Evolutionary conservation across 75 land plant genomes (phyloP).

Genomic region (Pinus tabuliformis): DNA sequence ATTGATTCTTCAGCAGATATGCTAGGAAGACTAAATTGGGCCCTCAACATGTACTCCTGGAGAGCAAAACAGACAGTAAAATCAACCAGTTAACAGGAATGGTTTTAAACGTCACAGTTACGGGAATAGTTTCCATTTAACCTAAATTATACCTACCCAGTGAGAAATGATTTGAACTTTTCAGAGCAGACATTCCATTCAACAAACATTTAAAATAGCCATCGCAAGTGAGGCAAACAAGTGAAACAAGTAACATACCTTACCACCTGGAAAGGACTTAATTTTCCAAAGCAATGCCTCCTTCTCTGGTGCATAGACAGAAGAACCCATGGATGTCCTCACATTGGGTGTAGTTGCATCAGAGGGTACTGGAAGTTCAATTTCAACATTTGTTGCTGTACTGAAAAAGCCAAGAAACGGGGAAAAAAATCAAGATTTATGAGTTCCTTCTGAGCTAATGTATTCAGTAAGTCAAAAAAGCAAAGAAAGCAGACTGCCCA

Average conservation of each 20-base stretch:
- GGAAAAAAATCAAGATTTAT: neutral
- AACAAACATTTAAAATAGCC: neutral
- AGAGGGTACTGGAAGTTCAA: slow-evolving; percentile 79
- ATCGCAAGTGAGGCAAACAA: neutral
- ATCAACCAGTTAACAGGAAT: neutral
- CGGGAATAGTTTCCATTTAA: neutral
- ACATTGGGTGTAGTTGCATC: slow-evolving; percentile 87
- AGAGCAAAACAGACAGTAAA: neutral
- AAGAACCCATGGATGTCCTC: slow-evolving; percentile 90
- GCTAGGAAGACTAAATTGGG: slow-evolving; percentile 46
- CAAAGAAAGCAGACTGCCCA: too few relatives aligned
- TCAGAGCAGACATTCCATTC: neutral
- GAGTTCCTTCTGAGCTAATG: too few relatives aligned
- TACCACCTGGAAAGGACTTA: slow-evolving; percentile 95
- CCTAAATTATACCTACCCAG: neutral
- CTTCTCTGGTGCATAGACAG: slow-evolving; percentile 90
- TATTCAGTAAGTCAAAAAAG: too few relatives aligned
- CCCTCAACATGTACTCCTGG: slow-evolving; percentile 51
- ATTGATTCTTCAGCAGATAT: slow-evolving; percentile 21
- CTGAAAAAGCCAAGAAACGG: slow-evolving; percentile 24
- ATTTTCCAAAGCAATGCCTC: slow-evolving; percentile 93
- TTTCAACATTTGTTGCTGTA: slow-evolving; percentile 97
- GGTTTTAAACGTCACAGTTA: neutral
- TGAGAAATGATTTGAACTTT: neutral
- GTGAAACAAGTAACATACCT: slow-evolving; percentile 35